These are phyloP conservation scores for Lindgomyces ingoldianus DNA, from an alignment of 495 filamentous ascomycete species.

Conservation along the genomic window DNA sequence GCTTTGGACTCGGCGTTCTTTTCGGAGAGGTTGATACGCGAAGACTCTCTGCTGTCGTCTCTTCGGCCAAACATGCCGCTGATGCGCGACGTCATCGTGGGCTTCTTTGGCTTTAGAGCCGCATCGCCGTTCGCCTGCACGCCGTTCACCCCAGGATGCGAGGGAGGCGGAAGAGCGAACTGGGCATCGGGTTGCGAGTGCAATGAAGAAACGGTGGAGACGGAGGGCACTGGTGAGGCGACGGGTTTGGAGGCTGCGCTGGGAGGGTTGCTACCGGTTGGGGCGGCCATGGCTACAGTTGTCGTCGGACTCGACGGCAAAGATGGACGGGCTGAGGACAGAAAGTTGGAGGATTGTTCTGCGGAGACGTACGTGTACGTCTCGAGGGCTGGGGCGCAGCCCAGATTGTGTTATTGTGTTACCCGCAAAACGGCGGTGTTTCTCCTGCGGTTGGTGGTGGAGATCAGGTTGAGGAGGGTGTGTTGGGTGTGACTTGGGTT, in stretches of 20 bases:
- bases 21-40: slow-evolving; percentile 30
- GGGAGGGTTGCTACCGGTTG: slow-evolving; percentile 20
- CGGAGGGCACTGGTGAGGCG: slow-evolving; percentile 33
- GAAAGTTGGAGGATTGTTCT: background rate
- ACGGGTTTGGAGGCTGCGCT: slow-evolving; percentile 20
- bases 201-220: slow-evolving; percentile 36
- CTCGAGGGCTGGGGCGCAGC: slow-evolving; percentile 37
- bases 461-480: slow-evolving; percentile 30
- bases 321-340: background rate
- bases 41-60: slow-evolving; percentile 37
- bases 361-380: slow-evolving; percentile 27
- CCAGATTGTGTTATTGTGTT: slow-evolving; percentile 32
- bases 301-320: background rate
- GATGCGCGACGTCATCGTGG: slow-evolving; percentile 44
- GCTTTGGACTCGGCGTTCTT: slow-evolving; percentile 31
- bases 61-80: slow-evolving; percentile 46
- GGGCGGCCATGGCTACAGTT: slow-evolving; percentile 17
- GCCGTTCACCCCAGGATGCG: background rate
- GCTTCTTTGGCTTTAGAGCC: slow-evolving; percentile 38
- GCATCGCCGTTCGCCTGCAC: slow-evolving; percentile 24
- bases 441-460: slow-evolving; percentile 15
- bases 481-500: slow-evolving; percentile 16
- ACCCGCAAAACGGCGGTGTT: slow-evolving; percentile 33
- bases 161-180: slow-evolving; percentile 28
- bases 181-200: slow-evolving; percentile 36